Percentiles rank a stretch among this genome's conserved stretches.
Evolutionary conservation across 2,329 filamentous ascomycete genomes (phyloP).

Genomic region (Talaromyces sp.): DNA sequence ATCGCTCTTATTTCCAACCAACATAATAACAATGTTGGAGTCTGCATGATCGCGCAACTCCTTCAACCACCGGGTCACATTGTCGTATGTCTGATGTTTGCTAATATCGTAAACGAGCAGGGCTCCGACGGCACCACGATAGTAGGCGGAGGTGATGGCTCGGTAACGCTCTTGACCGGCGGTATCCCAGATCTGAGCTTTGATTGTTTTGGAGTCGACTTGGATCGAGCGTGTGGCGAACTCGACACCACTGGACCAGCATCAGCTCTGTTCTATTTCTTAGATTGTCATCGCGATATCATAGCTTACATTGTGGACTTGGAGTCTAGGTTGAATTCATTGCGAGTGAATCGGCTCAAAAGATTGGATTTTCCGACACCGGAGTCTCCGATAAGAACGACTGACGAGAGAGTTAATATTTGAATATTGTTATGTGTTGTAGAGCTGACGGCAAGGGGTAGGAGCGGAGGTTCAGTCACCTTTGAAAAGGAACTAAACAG

Average conservation of each 20-base stretch:
- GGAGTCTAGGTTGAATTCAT: slow-evolving; percentile 99
- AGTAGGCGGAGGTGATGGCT: slow-evolving; percentile 98
- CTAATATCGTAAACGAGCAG: slow-evolving; percentile 99
- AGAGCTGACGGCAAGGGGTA: slow-evolving; percentile 23
- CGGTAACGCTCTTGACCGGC: slow-evolving; percentile 98
- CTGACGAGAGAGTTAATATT: slow-evolving; percentile 45
- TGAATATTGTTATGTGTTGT: slow-evolving; percentile 20
- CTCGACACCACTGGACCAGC: slow-evolving; percentile 69
- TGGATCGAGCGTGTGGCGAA: slow-evolving; percentile 98
- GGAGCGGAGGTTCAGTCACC: slow-evolving; percentile 45
- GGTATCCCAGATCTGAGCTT: slow-evolving; percentile 99
- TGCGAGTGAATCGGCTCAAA: slow-evolving; percentile 97
- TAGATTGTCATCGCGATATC: neutral
- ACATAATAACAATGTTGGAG: slow-evolving; percentile 99
- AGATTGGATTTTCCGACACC: slow-evolving; percentile 99
- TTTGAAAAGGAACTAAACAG: slow-evolving; percentile 96
- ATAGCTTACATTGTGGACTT: slow-evolving; percentile 78
- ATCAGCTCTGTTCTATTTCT: neutral
- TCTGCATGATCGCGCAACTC: slow-evolving; percentile 97
- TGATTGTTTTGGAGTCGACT: slow-evolving; percentile 99
- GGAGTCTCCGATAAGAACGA: slow-evolving; percentile 98
- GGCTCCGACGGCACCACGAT: slow-evolving; percentile 93
- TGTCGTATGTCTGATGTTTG: slow-evolving; percentile 99
- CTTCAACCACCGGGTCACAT: slow-evolving; percentile 98
- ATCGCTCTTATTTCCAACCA: slow-evolving; percentile 99